Conservation (phyloP, 2,329 filamentous ascomycete genomes). For the Exophiala spinifera region DNA sequence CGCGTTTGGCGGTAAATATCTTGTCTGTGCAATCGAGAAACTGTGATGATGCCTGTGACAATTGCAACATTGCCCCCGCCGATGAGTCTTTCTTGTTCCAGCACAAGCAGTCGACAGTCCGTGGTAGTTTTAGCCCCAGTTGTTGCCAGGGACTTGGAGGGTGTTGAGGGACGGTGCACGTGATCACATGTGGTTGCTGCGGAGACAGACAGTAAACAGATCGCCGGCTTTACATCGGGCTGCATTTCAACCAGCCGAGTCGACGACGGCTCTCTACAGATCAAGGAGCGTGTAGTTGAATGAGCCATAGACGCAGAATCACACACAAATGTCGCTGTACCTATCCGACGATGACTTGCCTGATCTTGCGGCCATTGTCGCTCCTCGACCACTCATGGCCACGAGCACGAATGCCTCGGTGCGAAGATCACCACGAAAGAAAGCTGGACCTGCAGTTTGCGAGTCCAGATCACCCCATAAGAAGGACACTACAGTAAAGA, state of each 20-base stretch:
- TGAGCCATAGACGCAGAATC: background rate
- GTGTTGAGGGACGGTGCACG: background rate
- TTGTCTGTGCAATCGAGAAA: slow-evolving; percentile 11
- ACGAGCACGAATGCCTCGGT: slow-evolving; percentile 12
- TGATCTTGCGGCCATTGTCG: slow-evolving; percentile 22
- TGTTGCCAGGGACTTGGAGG: too few relatives aligned
- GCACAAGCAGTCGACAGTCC: too few relatives aligned
- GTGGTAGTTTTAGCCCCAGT: too few relatives aligned
- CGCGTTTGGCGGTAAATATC: slow-evolving; percentile 7
- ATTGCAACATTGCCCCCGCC: too few relatives aligned
- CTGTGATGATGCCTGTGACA: background rate
- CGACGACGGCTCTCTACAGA: too few relatives aligned
- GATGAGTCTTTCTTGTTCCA: too few relatives aligned
- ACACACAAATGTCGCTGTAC: slow-evolving; percentile 8
- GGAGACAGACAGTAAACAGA: too few relatives aligned
- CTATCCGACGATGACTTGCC: slow-evolving; percentile 28
- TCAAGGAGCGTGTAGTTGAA: background rate
- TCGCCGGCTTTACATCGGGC: too few relatives aligned
- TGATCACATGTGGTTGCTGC: background rate
- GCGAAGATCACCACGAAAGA: slow-evolving; percentile 26
- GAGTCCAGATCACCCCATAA: slow-evolving; percentile 4
- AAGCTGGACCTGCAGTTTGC: background rate
- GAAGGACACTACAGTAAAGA: background rate
- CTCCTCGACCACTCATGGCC: slow-evolving; percentile 19
- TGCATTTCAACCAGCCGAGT: too few relatives aligned